phyloP scores from a whole-genome alignment of 2,329 filamentous ascomycete genomes.

The Penicillium fuscoglaucum region DNA sequence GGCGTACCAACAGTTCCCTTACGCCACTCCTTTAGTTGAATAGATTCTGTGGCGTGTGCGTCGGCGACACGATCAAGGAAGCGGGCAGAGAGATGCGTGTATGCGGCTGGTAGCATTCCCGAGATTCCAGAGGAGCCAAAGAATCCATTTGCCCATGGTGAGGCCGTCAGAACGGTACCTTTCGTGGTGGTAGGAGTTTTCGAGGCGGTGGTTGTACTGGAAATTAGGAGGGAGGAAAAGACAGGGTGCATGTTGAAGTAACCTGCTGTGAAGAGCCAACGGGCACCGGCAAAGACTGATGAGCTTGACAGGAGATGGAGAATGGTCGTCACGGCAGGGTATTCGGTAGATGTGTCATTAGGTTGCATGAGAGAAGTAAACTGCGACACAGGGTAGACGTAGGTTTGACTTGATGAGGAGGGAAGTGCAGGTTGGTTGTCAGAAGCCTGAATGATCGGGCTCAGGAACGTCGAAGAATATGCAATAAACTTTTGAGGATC shows the following conservation, averaged over 20 bases:
- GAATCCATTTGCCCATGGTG: constrained; percentile 92
- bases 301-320: constrained; percentile 66
- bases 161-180: constrained; percentile 87
- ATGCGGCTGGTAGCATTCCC: constrained; percentile 86
- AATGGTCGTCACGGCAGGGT: constrained; percentile 75
- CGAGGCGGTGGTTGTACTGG: constrained; percentile 55
- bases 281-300: constrained; percentile 62
- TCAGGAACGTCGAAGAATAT: constrained; percentile 66
- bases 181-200: constrained; percentile 41
- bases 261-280: constrained; percentile 95
- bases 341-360: constrained; percentile 77
- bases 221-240: constrained; percentile 75
- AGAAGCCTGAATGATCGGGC: constrained; percentile 62
- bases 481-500: constrained; percentile 68
- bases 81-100: constrained; percentile 79
- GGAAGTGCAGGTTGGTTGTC: constrained; percentile 34
- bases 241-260: constrained; percentile 96
- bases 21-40: constrained; percentile 84
- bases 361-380: constrained; percentile 80
- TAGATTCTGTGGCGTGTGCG: constrained; percentile 57
- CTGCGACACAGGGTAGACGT: constrained; percentile 83
- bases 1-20: constrained; percentile 76
- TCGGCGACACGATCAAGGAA: constrained; percentile 68
- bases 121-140: constrained; percentile 85
- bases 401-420: constrained; percentile 59